Evolutionary conservation across 768 basidiomycete species (phyloP), one percentile per base, ranked within the genome.

Genomic region (Tricholomella constricta): DNA sequence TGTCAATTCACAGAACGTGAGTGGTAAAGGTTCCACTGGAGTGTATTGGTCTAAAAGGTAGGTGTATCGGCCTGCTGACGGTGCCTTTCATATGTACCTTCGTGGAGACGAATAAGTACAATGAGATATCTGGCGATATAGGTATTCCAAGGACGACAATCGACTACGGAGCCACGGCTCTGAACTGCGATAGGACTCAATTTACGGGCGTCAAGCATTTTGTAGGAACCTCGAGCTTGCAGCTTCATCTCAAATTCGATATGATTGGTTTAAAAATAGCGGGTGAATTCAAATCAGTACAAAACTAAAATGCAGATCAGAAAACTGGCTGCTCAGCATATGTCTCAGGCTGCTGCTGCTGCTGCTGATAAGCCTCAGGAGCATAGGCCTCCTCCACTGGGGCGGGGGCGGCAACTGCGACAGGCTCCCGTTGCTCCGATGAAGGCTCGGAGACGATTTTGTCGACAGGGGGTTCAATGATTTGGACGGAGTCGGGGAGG

Each of bases 401-500:
- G 14, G 83, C 75, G 4, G 78, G 72, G 19, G 82, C 79, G 34
- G 80, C 71, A 40, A 82, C 69, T 42, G 81, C 68, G 25, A 73
- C 69, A 17, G 84, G 86, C 60, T 94, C 93, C 65, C 84, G 83
- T 72, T 91, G 88, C 74, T 97, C 94, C 40, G 94, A 96, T 20
- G 87, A 82, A 44, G 94, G 94, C 71, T 94, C 91, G 45, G 84
- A 83, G 59, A 93, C 82, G 60, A 91, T 78, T 73, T 98, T 96
- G 79, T 96, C 92, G 62, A 91, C 80, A 38, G 91, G 91, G 36
- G 90, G 94, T 68, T 95, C 93, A 67, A 83, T 69, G 65, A 98
- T 91, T 64, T 84, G 83, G 67, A 99, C 95, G 59, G 88, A 88
- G 71, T 98, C 97, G 48, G 97, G 97, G 46, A 98, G 88, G 59